These are phyloP conservation scores for Biancaea sappan DNA, from an alignment of 306 rosid species.

Conservation along the genomic window DNA sequence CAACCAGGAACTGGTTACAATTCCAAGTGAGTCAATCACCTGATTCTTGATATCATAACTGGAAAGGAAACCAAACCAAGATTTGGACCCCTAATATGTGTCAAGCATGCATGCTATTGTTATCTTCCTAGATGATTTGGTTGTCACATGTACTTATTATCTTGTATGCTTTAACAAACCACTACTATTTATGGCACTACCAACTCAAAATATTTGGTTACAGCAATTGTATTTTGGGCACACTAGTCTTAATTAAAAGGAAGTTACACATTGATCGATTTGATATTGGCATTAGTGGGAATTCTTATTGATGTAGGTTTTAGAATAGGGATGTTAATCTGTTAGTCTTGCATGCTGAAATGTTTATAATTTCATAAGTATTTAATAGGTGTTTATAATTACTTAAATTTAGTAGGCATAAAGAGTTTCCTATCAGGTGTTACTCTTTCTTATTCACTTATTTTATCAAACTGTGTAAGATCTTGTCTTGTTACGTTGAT, in stretches of 20 bases:
- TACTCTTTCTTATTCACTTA: background rate
- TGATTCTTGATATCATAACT: background rate
- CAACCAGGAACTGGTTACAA: slow-evolving; percentile 98
- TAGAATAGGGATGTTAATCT: background rate
- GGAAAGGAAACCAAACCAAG: background rate
- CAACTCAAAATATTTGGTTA: background rate
- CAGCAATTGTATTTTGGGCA: background rate
- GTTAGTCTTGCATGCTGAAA: background rate
- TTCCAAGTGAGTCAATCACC: slow-evolving; percentile 72
- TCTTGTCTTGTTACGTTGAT: background rate
- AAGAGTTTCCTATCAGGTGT: background rate
- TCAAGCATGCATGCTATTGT: background rate
- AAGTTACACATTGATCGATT: background rate
- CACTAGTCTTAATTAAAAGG: background rate
- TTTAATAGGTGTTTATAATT: background rate
- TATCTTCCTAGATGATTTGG: background rate
- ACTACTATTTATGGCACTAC: background rate
- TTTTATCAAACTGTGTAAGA: background rate
- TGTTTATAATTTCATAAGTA: background rate
- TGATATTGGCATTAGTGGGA: background rate
- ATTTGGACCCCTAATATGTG: background rate
- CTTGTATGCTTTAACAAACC: background rate
- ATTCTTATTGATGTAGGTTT: background rate
- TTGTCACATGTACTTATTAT: background rate
- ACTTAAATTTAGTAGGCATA: slow-evolving; percentile 2